These are phyloP conservation scores for Rhododendron henanense DNA, from an alignment of 148 eudicot genomes.

Conservation along the genomic window DNA sequence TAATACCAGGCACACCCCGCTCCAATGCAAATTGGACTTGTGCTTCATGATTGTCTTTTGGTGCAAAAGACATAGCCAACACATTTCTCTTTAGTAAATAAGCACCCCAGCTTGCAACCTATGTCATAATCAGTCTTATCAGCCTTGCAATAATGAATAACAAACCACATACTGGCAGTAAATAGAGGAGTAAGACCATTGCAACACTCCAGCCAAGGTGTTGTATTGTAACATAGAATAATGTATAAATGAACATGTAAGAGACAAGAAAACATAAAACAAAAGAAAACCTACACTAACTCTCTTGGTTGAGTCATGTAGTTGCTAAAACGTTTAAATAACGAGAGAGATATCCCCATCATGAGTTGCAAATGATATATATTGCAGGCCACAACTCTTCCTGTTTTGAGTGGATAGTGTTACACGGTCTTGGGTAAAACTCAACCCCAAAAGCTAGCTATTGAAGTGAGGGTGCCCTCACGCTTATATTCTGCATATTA, in stretches of 20 bases:
- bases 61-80: constrained; percentile 68
- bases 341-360: background rate
- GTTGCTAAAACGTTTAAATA: background rate
- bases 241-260: background rate
- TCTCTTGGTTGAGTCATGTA: background rate
- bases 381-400: background rate
- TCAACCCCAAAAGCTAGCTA: no score
- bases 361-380: background rate
- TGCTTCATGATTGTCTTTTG: constrained; percentile 72
- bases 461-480: no score
- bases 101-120: constrained; percentile 72
- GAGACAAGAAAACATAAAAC: background rate
- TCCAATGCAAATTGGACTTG: constrained; percentile 75
- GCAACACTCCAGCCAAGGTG: background rate
- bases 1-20: constrained; percentile 74
- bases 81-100: constrained; percentile 58
- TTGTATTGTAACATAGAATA: background rate
- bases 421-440: no score
- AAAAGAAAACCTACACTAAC: background rate
- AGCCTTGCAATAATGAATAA: background rate
- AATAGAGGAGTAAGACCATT: background rate
- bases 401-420: background rate
- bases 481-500: no score
- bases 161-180: background rate
- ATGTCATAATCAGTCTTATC: background rate